Percentiles rank a stretch among this genome's conserved stretches.
Conservation (phyloP, 2,329 filamentous ascomycete genomes). For the Exophiala oligosperma region DNA sequence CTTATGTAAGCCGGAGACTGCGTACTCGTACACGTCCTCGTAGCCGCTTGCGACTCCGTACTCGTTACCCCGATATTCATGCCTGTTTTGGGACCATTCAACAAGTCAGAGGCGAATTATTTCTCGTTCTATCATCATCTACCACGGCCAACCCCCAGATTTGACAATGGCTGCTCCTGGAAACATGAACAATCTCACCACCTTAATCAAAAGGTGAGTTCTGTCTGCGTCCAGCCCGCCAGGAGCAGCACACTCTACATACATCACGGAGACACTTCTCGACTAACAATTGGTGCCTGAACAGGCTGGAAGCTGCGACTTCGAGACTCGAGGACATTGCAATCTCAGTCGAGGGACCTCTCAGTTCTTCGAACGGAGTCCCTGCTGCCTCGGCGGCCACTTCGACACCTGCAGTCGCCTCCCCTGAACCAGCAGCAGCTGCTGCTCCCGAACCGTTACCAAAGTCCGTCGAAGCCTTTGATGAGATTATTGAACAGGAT, state of each 20-base stretch:
- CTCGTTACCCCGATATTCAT: background rate
- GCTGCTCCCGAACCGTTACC: slow-evolving; percentile 64
- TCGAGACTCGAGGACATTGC: slow-evolving; percentile 96
- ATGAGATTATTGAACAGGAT: slow-evolving; percentile 70
- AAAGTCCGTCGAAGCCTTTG: slow-evolving; percentile 82
- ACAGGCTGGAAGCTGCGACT: slow-evolving; percentile 93
- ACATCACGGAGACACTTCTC: background rate
- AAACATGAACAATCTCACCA: slow-evolving; percentile 95
- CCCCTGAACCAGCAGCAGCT: slow-evolving; percentile 37
- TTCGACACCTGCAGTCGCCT: slow-evolving; percentile 32
- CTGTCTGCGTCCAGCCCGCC: slow-evolving; percentile 13
- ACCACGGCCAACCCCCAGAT: background rate
- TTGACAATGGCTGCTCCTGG: slow-evolving; percentile 23
- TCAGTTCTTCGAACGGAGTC: slow-evolving; percentile 39
- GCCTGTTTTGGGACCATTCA: slow-evolving; percentile 9
- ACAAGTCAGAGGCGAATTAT: slow-evolving; percentile 12
- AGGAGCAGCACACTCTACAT: slow-evolving; percentile 49
- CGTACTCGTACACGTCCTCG: too few relatives aligned
- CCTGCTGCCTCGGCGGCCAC: slow-evolving; percentile 36
- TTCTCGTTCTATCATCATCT: slow-evolving; percentile 7
- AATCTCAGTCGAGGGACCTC: slow-evolving; percentile 61
- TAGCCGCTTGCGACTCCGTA: background rate
- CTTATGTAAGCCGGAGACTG: too few relatives aligned
- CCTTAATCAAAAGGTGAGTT: slow-evolving; percentile 92
- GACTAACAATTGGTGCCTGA: slow-evolving; percentile 18